Base-by-base conservation (phyloP, 768 basidiomycete genomes). In the Zangia roseola region DNA sequence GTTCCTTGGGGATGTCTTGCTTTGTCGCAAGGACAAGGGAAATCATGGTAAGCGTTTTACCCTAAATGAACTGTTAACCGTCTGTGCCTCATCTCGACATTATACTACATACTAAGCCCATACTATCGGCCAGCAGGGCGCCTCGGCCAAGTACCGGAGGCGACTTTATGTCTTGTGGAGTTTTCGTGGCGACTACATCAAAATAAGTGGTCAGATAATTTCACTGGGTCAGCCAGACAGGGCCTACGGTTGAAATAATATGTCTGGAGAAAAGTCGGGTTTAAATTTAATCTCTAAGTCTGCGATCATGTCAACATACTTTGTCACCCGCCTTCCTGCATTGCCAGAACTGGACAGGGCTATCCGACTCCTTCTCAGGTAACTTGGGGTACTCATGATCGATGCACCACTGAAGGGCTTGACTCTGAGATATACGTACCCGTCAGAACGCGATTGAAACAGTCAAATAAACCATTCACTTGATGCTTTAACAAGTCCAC, bases 341-440 rank as follows among this genome's bases (percentile, higher is more conserved):
- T 59, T 91, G 84, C 94, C 93, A 97, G 59, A 97, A 93, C 65
- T 95, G 94, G 2, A 92, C 88, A 0, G 91, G 86, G 30, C 75
- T 78, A 49, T 93, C 91, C 0, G 66, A 63, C 42, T 83, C 81
- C 26, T 70, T 77, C 49, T 72, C 78, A 2, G 93, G 94, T 12
- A 94, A 68, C 33, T 68, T 66, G 0, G 94, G 93, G 59, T 90
- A 82, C 66, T 97, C 93, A 23, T 74, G 80, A 14, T 83, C 78
- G 24, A 94, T 75, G 57, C 89, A 90, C 93, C 94, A 97, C 59
- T 85, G 80, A 37, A 94, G 67, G 1, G 83, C 91, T 80, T 94
- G 91, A 42, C 71, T 83, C 91, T 93, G 46, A 13, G 36, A 20
- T 24, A 43, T 10, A 56, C 34, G 31, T 14, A 37, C 5, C 21